Percentiles rank a stretch among this genome's conserved stretches.
These are phyloP conservation scores for Hymenoscyphus fraxineus DNA, from an alignment of 2,329 filamentous ascomycete genomes.

Conservation along the genomic window DNA sequence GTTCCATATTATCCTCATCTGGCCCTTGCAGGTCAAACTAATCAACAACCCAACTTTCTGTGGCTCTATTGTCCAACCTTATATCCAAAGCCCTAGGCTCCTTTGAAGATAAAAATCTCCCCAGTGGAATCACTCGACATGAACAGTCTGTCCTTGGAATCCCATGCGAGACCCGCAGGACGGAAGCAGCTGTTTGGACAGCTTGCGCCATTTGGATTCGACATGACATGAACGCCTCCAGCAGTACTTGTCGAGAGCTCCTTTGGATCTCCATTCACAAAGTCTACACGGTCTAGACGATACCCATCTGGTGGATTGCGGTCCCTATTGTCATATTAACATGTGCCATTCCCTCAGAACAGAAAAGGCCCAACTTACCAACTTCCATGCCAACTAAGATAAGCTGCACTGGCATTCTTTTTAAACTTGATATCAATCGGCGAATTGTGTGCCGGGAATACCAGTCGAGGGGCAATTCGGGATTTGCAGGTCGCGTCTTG, in stretches of 20 bases:
- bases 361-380: constrained; percentile 14
- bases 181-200: constrained; percentile 60
- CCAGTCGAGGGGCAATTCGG: constrained; percentile 51
- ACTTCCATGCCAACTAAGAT: constrained; percentile 48
- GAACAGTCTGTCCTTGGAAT: constrained; percentile 29
- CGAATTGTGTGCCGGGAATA: constrained; percentile 63
- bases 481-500: constrained; percentile 45
- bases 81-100: neutral
- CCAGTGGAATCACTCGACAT: constrained; percentile 22
- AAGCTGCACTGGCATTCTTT: constrained; percentile 53
- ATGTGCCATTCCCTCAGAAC: neutral
- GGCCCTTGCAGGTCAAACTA: no score
- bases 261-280: constrained; percentile 42
- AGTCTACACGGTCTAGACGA: constrained; percentile 41
- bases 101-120: constrained; percentile 58
- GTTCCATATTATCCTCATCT: no score
- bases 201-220: constrained; percentile 47
- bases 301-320: constrained; percentile 45
- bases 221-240: constrained; percentile 48
- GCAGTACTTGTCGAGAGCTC: constrained; percentile 19
- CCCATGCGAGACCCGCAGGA: constrained; percentile 55
- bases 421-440: constrained; percentile 70
- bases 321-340: constrained; percentile 43
- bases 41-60: no score
- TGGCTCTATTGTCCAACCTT: no score